A percentile compares a stretch with the other conserved stretches of the same genome.
Conservation (phyloP, 805 yeast species). For the Ogataea methanolica region DNA sequence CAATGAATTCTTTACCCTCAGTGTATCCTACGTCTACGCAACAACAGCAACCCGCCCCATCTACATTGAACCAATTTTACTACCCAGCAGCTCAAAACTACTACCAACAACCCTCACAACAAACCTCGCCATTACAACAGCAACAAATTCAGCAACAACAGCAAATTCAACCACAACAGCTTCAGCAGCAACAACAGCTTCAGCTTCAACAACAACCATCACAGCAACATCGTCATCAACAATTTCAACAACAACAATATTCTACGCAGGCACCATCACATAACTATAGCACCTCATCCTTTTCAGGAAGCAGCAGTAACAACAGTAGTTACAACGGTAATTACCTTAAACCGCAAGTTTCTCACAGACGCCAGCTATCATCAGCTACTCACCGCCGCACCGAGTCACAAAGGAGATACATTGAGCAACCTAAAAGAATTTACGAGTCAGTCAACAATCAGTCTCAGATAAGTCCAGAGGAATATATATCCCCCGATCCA, state of each 20-base stretch:
- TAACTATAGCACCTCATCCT: not conserved
- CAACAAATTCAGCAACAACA: not conserved
- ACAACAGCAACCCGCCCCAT: too few relatives aligned
- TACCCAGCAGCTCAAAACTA: too few relatives aligned
- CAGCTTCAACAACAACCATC: slow-evolving; percentile 4
- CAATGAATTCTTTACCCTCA: too few relatives aligned
- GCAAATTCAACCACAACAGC: not conserved
- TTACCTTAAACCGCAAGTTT: too few relatives aligned
- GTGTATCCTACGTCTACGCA: too few relatives aligned
- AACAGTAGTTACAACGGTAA: too few relatives aligned
- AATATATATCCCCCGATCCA: slow-evolving; percentile 25
- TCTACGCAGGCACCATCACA: not conserved
- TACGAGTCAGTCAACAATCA: slow-evolving; percentile 15
- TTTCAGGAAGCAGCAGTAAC: not conserved
- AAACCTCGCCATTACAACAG: not conserved
- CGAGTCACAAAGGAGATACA: not conserved
- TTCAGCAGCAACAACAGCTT: not conserved
- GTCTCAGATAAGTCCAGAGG: slow-evolving; percentile 7
- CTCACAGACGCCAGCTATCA: not conserved
- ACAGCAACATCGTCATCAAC: slow-evolving; percentile 3
- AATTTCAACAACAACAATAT: slow-evolving; percentile 1
- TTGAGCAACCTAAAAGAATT: not conserved
- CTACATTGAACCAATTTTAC: too few relatives aligned
- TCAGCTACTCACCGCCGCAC: slow-evolving; percentile 2
- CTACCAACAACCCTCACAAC: not conserved